A percentile compares a stretch with the other conserved stretches of the same genome.
These are phyloP conservation scores for Trifolium pratense DNA, from an alignment of 306 rosid species.

Conservation along the genomic window DNA sequence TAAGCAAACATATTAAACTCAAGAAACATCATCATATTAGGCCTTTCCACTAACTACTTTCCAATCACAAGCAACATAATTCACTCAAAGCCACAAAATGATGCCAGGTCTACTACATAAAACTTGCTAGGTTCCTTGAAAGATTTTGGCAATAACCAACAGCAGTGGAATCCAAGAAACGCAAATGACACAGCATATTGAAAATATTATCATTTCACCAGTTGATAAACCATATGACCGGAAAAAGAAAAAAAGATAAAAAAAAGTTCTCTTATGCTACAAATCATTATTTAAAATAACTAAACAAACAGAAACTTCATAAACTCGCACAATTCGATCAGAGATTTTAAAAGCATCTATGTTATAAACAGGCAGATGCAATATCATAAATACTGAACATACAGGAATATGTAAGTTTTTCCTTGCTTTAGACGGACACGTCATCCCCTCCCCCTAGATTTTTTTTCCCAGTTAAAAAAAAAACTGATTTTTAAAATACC, in stretches of 20 bases:
- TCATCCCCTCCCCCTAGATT: not conserved
- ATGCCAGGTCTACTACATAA: constrained; percentile 30
- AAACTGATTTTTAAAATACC: constrained; percentile 10
- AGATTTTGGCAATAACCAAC: constrained; percentile 24
- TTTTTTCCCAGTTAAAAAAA: not conserved
- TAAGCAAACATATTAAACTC: constrained; percentile 29
- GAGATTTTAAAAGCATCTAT: constrained; percentile 6
- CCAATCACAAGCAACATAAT: not conserved
- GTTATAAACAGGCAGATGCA: constrained; percentile 7
- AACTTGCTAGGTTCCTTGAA: constrained; percentile 12
- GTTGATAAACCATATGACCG: constrained; percentile 2
- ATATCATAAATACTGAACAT: not conserved
- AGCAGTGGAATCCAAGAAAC: constrained; percentile 21
- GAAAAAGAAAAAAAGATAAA: not conserved
- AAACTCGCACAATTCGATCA: constrained; percentile 11
- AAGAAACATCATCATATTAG: constrained; percentile 3
- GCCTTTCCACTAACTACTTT: constrained; percentile 2
- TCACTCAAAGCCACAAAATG: constrained; percentile 20
- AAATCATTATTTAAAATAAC: constrained; percentile 6
- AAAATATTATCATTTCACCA: constrained; percentile 16
- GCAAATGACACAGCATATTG: constrained; percentile 1
- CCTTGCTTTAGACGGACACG: not conserved
- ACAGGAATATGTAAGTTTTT: not conserved
- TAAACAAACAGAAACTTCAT: constrained; percentile 23
- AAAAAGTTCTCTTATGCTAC: not conserved